A percentile compares a stretch with the other conserved stretches of the same genome.
Conservation (phyloP, 2,329 filamentous ascomycete genomes). For the Graphilbum ipis-grandicollis region DNA sequence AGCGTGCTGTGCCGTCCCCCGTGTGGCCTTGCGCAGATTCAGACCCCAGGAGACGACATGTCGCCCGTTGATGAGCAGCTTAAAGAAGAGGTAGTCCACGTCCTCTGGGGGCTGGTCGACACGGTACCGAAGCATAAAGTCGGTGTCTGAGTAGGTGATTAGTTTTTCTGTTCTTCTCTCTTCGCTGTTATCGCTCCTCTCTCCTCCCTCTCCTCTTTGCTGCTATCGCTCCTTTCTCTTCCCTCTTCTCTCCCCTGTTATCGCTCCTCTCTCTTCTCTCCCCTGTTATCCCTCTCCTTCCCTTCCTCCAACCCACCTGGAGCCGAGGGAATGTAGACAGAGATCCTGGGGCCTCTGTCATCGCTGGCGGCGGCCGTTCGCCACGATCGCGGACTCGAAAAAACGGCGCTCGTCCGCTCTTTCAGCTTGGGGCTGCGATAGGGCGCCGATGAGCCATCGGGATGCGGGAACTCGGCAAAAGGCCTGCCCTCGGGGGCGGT, state of each 20-base stretch:
- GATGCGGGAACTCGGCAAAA: constrained; percentile 37
- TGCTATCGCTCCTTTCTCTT: too few relatives aligned
- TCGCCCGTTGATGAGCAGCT: constrained; percentile 35
- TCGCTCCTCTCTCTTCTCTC: too few relatives aligned
- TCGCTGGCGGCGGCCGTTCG: not conserved
- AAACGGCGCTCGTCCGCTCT: not conserved
- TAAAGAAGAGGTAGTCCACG: constrained; percentile 32
- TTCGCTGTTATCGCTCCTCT: too few relatives aligned
- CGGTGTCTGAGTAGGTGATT: constrained; percentile 21
- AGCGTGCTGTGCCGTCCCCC: constrained; percentile 15
- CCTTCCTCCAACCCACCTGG: constrained; percentile 31
- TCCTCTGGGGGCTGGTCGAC: constrained; percentile 18
- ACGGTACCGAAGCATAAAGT: constrained; percentile 34
- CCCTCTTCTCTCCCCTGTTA: too few relatives aligned
- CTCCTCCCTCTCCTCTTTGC: too few relatives aligned
- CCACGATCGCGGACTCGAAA: constrained; percentile 3
- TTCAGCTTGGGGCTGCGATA: constrained; percentile 11
- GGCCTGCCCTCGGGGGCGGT: constrained; percentile 10
- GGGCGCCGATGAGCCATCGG: constrained; percentile 27
- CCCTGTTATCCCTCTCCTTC: too few relatives aligned
- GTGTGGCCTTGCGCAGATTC: constrained; percentile 23
- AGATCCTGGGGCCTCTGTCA: constrained; percentile 24
- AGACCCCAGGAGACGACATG: constrained; percentile 35
- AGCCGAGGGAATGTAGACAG: constrained; percentile 38
- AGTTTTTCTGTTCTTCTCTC: too few relatives aligned